Percentiles rank a stretch among this genome's conserved stretches.
These are phyloP conservation scores for Acephala macrosclerotiorum DNA, from an alignment of 2,329 filamentous ascomycete species.

Conservation along the genomic window DNA sequence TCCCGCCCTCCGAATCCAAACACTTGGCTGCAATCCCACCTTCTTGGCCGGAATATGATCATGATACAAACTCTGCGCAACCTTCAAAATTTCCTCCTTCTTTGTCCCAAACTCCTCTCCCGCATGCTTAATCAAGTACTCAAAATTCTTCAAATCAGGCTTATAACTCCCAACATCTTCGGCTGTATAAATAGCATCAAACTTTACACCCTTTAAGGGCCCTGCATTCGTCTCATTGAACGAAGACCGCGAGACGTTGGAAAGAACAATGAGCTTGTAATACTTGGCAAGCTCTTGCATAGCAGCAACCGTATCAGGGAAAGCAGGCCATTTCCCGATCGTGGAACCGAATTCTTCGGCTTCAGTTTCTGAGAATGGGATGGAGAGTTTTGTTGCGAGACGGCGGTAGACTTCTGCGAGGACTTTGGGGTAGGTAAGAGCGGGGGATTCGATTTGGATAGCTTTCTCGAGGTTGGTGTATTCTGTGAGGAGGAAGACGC, in stretches of 20 bases:
- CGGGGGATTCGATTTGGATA: constrained; percentile 56
- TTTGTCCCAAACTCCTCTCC: constrained; percentile 61
- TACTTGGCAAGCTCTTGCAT: constrained; percentile 51
- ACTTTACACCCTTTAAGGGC: constrained; percentile 55
- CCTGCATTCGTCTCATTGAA: constrained; percentile 55
- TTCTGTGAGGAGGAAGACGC: constrained; percentile 25
- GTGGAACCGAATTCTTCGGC: constrained; percentile 50
- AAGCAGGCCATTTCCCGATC: constrained; percentile 55
- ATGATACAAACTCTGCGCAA: constrained; percentile 73
- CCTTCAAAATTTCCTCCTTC: constrained; percentile 65
- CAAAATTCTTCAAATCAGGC: constrained; percentile 70
- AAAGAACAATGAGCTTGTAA: constrained; percentile 61
- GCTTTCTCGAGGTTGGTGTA: constrained; percentile 31
- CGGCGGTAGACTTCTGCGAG: constrained; percentile 50
- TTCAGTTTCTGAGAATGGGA: constrained; percentile 38
- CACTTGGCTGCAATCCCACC: constrained; percentile 60
- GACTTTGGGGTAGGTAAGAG: constrained; percentile 58
- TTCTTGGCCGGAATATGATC: constrained; percentile 72
- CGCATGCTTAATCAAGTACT: constrained; percentile 65
- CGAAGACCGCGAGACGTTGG: constrained; percentile 62
- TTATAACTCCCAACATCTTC: constrained; percentile 78
- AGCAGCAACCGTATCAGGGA: constrained; percentile 56
- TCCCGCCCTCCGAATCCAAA: constrained; percentile 65
- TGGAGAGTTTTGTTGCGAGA: constrained; percentile 46
- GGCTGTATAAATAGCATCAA: constrained; percentile 72